Base-by-base conservation (phyloP, 345 rosid genomes). In the Melastoma malabathricum region DNA sequence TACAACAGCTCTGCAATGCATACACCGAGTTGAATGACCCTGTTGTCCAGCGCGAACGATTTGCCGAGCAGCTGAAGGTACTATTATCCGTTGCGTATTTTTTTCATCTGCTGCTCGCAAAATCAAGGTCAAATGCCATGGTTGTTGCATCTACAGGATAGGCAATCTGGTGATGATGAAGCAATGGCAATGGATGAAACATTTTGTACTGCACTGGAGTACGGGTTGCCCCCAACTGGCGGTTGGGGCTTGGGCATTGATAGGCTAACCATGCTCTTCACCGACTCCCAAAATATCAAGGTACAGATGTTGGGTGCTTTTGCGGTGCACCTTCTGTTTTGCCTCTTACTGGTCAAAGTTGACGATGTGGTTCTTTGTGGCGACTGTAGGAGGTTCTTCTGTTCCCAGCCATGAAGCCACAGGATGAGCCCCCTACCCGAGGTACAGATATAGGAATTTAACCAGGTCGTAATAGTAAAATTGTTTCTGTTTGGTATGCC, bases 361-460 rank as follows among this genome's bases (percentile, higher is more conserved):
- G 15, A 17, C 16, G 54, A 27, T 59, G 29, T 65, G 66, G 41
- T 9, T 9, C 3, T 34, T 34, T 46, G 29, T 41, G 51, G 43
- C 48, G 13, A 22, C 15, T 55, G 54, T 80, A 88, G 97, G 99
- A 92, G 71, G 99, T 92, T 46, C 77, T 92, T 52, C 85, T 92
- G 65, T 92, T 92, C 82, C 97, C 99, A 31, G 95, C 99, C 8
- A 92, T 92, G 99, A 88, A 81, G 64, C 99, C 97, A 29, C 97
- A 88, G 58, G 99, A 92, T 3, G 97, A 92, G 43, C 66, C 82
- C 22, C 44, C 86, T 2, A 61, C 68, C 3, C 76, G 69, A 84
- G 90, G 87, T 84, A 61, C 52, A 54, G 22, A 54, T 7, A 1
- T 9, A 34, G 12, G 9, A 10, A 8, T 8, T 34, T 34, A 34